These are phyloP conservation scores for Crithidia acanthocephali DNA, from an alignment of 208 protist genomes.

Conservation along the genomic window DNA sequence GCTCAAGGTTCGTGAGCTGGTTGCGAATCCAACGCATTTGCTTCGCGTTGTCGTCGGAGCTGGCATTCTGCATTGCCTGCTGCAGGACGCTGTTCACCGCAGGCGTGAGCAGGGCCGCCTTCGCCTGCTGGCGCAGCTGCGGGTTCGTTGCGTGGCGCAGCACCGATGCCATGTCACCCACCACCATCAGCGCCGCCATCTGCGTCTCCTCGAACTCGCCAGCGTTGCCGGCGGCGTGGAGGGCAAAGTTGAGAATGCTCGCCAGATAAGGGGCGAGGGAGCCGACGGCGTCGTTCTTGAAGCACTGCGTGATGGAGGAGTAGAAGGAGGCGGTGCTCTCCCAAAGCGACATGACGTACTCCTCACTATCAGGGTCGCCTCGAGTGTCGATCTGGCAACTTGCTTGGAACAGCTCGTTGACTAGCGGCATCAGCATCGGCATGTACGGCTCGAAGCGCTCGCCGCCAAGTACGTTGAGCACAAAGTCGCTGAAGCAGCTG, in stretches of 20 bases:
- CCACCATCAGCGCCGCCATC: slow-evolving; percentile 66
- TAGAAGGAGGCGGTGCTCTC: slow-evolving; percentile 73
- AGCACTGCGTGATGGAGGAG: slow-evolving; percentile 83
- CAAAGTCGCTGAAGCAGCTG: slow-evolving; percentile 95
- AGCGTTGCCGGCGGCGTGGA: slow-evolving; percentile 57
- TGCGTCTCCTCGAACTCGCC: slow-evolving; percentile 60
- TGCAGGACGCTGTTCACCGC: slow-evolving; percentile 42
- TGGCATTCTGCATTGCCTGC: slow-evolving; percentile 27
- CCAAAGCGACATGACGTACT: slow-evolving; percentile 87
- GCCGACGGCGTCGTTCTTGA: slow-evolving; percentile 49
- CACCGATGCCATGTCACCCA: slow-evolving; percentile 87
- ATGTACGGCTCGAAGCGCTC: slow-evolving; percentile 92
- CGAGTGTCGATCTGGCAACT: slow-evolving; percentile 65
- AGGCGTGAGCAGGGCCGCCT: slow-evolving; percentile 61
- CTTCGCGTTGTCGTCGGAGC: slow-evolving; percentile 50
- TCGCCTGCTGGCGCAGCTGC: slow-evolving; percentile 63
- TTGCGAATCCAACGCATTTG: slow-evolving; percentile 71
- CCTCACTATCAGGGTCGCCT: slow-evolving; percentile 75
- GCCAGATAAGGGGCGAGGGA: slow-evolving; percentile 67
- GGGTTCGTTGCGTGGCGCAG: slow-evolving; percentile 45
- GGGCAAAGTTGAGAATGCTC: slow-evolving; percentile 69
- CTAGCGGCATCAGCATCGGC: slow-evolving; percentile 74
- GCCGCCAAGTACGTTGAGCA: slow-evolving; percentile 90
- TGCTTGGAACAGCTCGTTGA: slow-evolving; percentile 67
- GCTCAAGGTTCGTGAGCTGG: slow-evolving; percentile 57